phyloP scores from a whole-genome alignment of 306 rosid genomes.

The Pyrus betulifolia region DNA sequence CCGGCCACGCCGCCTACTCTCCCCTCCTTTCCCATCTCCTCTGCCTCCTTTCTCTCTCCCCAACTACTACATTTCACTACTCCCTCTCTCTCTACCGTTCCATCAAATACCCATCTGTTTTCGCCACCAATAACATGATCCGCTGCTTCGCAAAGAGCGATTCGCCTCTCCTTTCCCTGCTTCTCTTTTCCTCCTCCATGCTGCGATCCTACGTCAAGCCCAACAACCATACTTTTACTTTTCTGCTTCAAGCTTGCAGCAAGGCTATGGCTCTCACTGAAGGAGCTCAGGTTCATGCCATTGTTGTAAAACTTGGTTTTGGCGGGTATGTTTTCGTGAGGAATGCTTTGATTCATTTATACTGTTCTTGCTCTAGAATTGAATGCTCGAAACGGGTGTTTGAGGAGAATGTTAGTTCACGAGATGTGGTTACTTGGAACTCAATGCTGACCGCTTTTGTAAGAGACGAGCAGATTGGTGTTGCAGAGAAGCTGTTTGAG shows the following conservation, averaged over 20 bases:
- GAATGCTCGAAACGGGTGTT: constrained; percentile 45
- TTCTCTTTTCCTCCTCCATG: constrained; percentile 38
- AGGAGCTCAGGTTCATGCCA: constrained; percentile 51
- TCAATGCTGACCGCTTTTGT: constrained; percentile 42
- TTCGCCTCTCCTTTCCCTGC: constrained; percentile 27
- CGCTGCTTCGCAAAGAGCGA: constrained; percentile 51
- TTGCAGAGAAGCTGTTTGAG: constrained; percentile 56
- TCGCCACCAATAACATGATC: constrained; percentile 57
- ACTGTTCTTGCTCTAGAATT: constrained; percentile 29
- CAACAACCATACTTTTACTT: constrained; percentile 67
- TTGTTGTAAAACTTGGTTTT: constrained; percentile 50
- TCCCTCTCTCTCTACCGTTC: constrained; percentile 36
- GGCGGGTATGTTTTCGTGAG: constrained; percentile 39
- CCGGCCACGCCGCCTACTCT: constrained; percentile 26
- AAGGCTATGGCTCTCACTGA: constrained; percentile 25
- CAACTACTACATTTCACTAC: constrained; percentile 23
- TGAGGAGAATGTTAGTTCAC: constrained; percentile 28
- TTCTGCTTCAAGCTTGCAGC: constrained; percentile 55
- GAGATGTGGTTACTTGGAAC: constrained; percentile 79
- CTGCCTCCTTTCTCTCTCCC: constrained; percentile 31
- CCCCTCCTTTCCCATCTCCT: constrained; percentile 45
- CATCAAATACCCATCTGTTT: constrained; percentile 32
- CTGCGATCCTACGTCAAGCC: constrained; percentile 30
- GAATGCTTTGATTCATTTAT: constrained; percentile 59
- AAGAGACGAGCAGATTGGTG: constrained; percentile 36